Evolutionary conservation across 768 basidiomycete genomes (phyloP), one percentile per base, ranked within the genome.

Genomic region (Tricholoma bakamatsutake): DNA sequence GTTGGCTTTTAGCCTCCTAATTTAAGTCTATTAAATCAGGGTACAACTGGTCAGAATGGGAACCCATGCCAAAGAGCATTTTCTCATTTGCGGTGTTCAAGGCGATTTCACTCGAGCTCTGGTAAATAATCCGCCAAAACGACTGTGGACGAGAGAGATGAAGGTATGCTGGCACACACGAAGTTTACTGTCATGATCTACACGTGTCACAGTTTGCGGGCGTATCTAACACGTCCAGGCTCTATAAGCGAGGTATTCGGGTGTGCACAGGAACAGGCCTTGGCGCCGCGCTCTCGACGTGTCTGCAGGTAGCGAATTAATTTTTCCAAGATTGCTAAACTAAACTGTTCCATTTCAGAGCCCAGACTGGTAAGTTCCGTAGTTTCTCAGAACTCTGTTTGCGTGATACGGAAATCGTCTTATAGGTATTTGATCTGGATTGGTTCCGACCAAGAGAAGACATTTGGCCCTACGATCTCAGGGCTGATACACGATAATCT

Each of bases 251-350:
- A 54, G 88, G 90, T 13, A 89, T 92, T 66, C 85, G 89, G 64
- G 84, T 92, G 48, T 91, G 90, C 68, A 91, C 90, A 4, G 90
- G 90, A 28, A 91, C 90, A 5, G 90, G 90, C 52, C 81, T 92
- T 56, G 90, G 90, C 27, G 87, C 90, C 18, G 87, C 88, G 2
- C 79, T 92, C 18, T 83, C 90, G 10, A 91, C 90, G 18, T 86
- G 87, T 69, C 76, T 90, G 50, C 87, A 92, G 87, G 90, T 87
- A 57, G 66, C 76, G 63, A 52, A 40, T 33, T 47, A 31, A 49
- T 31, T 53, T 57, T 24, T 42, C 34, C 34, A 11, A 35, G 49
- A 12, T 53, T 21, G 43, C 59, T 64, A 50, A 57, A 39, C 43
- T 45, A 46, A 60, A 42, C 42, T 48, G 8, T 46, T 47, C 58